These are phyloP conservation scores for Taphrina betulina DNA, from an alignment of 1,139 yeast species.

Conservation along the genomic window DNA sequence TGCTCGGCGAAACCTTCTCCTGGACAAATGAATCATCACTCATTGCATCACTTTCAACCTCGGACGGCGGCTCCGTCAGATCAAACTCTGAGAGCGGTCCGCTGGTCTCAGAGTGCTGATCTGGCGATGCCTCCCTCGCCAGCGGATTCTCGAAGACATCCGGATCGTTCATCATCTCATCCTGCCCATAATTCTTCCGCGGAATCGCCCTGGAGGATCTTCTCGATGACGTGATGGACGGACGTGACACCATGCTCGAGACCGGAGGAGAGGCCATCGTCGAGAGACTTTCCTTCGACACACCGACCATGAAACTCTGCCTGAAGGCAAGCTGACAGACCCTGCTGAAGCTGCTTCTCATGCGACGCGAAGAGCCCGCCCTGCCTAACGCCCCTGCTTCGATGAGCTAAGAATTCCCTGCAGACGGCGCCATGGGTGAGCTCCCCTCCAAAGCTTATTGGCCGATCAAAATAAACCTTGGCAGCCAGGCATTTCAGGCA, in stretches of 20 bases:
- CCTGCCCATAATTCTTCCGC: constrained; percentile 19
- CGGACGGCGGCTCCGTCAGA: constrained; percentile 1
- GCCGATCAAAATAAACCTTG: too few relatives aligned
- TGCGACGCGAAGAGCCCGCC: neutral
- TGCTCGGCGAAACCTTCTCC: neutral
- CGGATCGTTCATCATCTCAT: constrained; percentile 13
- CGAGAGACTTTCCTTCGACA: neutral
- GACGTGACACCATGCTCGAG: neutral
- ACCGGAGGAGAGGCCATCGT: constrained; percentile 3
- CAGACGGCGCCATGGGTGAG: too few relatives aligned
- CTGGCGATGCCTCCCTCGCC: constrained; percentile 28
- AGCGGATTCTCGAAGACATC: constrained; percentile 23
- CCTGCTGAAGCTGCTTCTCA: constrained; percentile 5
- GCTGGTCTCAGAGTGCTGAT: constrained; percentile 21
- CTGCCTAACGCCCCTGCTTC: neutral
- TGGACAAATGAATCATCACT: constrained; percentile 4
- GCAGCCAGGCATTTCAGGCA: too few relatives aligned
- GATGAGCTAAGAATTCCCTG: neutral
- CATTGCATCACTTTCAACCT: neutral
- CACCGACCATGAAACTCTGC: too few relatives aligned
- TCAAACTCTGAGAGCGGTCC: constrained; percentile 16
- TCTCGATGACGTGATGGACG: constrained; percentile 2
- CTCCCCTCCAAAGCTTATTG: too few relatives aligned
- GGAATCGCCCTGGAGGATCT: constrained; percentile 19
- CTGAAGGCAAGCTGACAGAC: too few relatives aligned